These are phyloP conservation scores for Debaryomyces tyrocola DNA, from an alignment of 805 yeast genomes.

Conservation along the genomic window DNA sequence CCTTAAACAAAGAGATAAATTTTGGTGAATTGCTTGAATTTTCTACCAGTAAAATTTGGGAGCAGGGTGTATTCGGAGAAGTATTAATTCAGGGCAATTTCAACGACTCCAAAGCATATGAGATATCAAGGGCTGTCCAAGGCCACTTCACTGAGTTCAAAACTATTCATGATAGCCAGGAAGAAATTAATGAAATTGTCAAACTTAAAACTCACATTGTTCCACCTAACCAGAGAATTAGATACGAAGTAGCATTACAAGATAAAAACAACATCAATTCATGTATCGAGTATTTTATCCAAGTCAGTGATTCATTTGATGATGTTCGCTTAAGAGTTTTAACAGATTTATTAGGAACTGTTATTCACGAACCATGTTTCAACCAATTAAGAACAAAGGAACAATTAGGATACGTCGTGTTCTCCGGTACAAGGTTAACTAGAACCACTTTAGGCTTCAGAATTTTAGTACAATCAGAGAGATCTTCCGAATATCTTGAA, in stretches of 20 bases:
- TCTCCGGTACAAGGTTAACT: constrained; percentile 67
- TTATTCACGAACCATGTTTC: constrained; percentile 85
- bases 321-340: constrained; percentile 40
- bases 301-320: constrained; percentile 48
- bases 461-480: constrained; percentile 81
- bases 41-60: constrained; percentile 45
- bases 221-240: constrained; percentile 36
- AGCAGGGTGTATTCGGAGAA: constrained; percentile 64
- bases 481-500: constrained; percentile 70
- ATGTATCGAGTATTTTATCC: constrained; percentile 76
- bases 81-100: constrained; percentile 77
- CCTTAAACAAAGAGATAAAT: constrained; percentile 39
- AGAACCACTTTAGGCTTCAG: constrained; percentile 74
- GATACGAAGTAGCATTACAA: constrained; percentile 50
- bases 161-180: constrained; percentile 37
- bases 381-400: constrained; percentile 89
- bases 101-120: constrained; percentile 51
- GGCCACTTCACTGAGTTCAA: constrained; percentile 24
- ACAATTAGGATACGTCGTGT: constrained; percentile 93
- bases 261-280: constrained; percentile 80
- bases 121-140: constrained; percentile 45
- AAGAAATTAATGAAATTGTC: constrained; percentile 16
- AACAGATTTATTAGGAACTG: constrained; percentile 67
- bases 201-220: constrained; percentile 41
- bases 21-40: constrained; percentile 53